Percentiles rank a stretch among this genome's conserved stretches.
phyloP scores from a whole-genome alignment of 805 yeast species.

The Wickerhamomyces tratensis region DNA sequence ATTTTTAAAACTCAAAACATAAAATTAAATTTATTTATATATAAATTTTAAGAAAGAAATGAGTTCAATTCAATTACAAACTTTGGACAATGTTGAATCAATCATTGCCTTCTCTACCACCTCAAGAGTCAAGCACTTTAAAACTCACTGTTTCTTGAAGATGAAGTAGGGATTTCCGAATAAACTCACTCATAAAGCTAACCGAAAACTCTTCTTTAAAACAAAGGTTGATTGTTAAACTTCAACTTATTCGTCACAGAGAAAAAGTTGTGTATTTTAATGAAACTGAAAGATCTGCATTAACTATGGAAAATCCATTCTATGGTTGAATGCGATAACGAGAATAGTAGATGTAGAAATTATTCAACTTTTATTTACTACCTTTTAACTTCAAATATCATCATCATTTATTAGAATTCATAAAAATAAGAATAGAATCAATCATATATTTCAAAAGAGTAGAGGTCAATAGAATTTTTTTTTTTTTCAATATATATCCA shows the following conservation, averaged over 20 bases:
- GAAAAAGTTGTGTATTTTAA: slow-evolving; percentile 53
- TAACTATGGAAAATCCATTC: slow-evolving; percentile 29
- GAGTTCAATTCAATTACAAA: too few species aligned
- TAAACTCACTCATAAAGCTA: too few species aligned
- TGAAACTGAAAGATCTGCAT: slow-evolving; percentile 46
- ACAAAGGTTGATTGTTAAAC: slow-evolving; percentile 23
- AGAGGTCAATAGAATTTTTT: slow-evolving; percentile 45
- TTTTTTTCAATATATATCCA: too few species aligned
- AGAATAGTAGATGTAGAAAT: slow-evolving; percentile 20
- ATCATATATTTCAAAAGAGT: slow-evolving; percentile 46
- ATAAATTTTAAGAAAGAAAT: too few species aligned
- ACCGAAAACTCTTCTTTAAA: too few species aligned
- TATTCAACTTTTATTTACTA: slow-evolving; percentile 45
- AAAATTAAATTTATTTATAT: too few species aligned
- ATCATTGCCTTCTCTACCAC: too few species aligned
- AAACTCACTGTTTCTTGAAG: too few species aligned
- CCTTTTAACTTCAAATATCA: slow-evolving; percentile 38
- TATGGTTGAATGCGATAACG: slow-evolving; percentile 3
- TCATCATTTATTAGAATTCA: slow-evolving; percentile 44
- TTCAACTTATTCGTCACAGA: slow-evolving; percentile 32
- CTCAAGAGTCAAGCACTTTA: too few species aligned
- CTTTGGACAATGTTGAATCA: too few species aligned
- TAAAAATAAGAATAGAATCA: slow-evolving; percentile 39
- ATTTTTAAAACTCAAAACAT: too few species aligned
- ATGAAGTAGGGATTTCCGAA: too few species aligned